A percentile compares a stretch with the other conserved stretches of the same genome.
Evolutionary conservation across 352 stramenopile species (phyloP).

Genomic region (Globisporangium acanthophoron): DNA sequence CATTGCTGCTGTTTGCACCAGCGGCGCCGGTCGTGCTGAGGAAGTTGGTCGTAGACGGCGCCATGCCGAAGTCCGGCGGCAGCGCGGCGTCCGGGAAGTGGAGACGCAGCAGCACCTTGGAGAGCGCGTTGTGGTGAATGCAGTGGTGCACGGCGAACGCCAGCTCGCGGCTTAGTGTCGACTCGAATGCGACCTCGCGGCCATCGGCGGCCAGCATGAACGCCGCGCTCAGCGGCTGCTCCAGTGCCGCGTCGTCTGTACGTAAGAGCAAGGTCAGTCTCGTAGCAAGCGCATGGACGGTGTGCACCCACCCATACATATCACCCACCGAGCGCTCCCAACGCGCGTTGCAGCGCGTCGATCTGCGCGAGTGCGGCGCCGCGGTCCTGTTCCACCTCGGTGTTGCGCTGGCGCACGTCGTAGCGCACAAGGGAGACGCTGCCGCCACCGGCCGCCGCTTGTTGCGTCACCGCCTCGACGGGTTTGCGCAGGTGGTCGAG

Average conservation of each 20-base stretch:
- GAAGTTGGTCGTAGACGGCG: slow-evolving; percentile 72
- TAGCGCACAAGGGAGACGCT: slow-evolving; percentile 36
- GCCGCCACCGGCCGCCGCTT: neutral
- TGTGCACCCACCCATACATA: neutral
- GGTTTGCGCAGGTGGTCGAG: slow-evolving; percentile 78
- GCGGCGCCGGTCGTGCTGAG: neutral
- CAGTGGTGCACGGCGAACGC: slow-evolving; percentile 84
- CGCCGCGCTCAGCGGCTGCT: slow-evolving; percentile 29
- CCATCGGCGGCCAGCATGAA: slow-evolving; percentile 82
- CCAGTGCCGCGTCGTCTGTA: slow-evolving; percentile 17
- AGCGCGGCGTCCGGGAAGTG: slow-evolving; percentile 52
- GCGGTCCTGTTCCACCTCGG: slow-evolving; percentile 55
- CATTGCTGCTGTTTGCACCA: neutral
- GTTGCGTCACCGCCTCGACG: slow-evolving; percentile 26
- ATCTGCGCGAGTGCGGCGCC: slow-evolving; percentile 49
- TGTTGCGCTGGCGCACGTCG: slow-evolving; percentile 67
- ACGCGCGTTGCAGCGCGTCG: slow-evolving; percentile 29
- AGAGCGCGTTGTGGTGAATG: slow-evolving; percentile 84
- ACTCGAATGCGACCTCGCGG: slow-evolving; percentile 60
- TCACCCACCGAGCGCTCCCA: slow-evolving; percentile 22
- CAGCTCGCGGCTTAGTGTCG: slow-evolving; percentile 67
- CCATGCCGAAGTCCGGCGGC: slow-evolving; percentile 58
- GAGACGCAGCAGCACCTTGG: slow-evolving; percentile 63
- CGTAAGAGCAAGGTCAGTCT: too few species aligned
- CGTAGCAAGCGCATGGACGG: neutral